Base-by-base conservation (phyloP, 805 yeast species). In the Starmerella scarabaei region DNA sequence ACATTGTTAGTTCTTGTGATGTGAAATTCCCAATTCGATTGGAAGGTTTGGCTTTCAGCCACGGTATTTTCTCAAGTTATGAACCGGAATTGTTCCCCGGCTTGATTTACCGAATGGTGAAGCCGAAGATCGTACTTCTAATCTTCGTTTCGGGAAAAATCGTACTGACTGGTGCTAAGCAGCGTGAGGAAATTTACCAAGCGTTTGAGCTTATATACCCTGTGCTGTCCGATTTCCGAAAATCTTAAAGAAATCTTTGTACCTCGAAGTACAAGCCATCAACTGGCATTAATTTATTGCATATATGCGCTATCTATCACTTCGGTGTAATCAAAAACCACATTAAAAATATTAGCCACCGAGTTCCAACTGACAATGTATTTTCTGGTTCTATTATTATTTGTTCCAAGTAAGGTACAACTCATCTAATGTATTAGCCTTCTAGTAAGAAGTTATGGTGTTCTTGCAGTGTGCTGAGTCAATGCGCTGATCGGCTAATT, bases 81-180 rank as follows among this genome's bases (percentile, higher is more conserved):
- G 98, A 91, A 63, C 98, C 98, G 3, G 98, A 91, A 63, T 68
- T 91, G 58, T 91, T 91, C 63, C 98, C 98, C 3, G 98, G 98
- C 57, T 72, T 91, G 53, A 91, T 91, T 65, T 91, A 91, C 69
- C 84, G 98, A 72, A 91, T 91, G 98, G 98, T 91, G 53, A 88
- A 88, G 61, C 98, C 98, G 15, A 91, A 91, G 63, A 91, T 91
- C 64, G 98, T 91, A 38, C 67, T 91, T 56, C 72, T 91, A 64
- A 86, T 91, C 53, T 91, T 91, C 61, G 98, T 91, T 36, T 81
- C 94, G 21, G 98, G 98, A 26, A 91, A 91, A 62, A 91, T 91
- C 63, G 98, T 91, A 38, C 68, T 91, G 53, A 91, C 98, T 6
- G 98, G 98, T 69, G 98, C 98, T 16, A 91, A 91, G 62, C 96